Base-by-base conservation (phyloP, 768 basidiomycete species). In the Suillus ampliporus region DNA sequence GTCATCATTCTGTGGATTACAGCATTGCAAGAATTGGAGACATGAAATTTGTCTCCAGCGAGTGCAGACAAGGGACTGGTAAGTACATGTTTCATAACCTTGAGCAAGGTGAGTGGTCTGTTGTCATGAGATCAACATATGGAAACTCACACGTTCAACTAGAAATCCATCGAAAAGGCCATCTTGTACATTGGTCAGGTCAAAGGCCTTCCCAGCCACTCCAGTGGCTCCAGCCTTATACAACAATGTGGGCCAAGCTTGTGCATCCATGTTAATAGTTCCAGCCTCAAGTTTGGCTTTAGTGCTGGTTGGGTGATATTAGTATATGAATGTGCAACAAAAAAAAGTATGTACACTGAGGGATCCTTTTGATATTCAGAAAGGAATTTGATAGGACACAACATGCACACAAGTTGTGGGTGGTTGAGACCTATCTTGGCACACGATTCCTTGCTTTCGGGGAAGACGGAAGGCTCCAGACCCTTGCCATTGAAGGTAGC, bases 401-500 rank as follows among this genome's bases (percentile, higher is more conserved):
- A 23, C 23, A 47, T 31, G 9, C 26, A 0, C 1, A 58, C 52
- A 5, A 64, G 38, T 6, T 40, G 52, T 0, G 46, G 46, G 37
- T 64, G 63, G 10, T 64, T 64, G 14, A 64, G 26, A 14, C 63
- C 59, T 35, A 64, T 53, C 15, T 46, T 13, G 3, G 21, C 44
- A 14, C 21, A 5, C 5, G 44, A 46, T 6, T 46, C 44, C 11
- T 23, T 46, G 44, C 10, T 46, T 0, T 46, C 44, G 3, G 44
- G 44, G 21, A 21, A 46, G 8, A 46, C 1, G 3, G 44, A 1
- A 0, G 44, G 44, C 21, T 13, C 21, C n/a, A 44, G 43, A 44
- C 43, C 43, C 3, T 44, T 44, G 2, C n/a, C 5, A 3, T 44
- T 1, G 4, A 21, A 46, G 0, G 10, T 4, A 2, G 44, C 44